Evolutionary conservation across 129 eudicot species (phyloP).

Genomic region (Artemisia tridentata): DNA sequence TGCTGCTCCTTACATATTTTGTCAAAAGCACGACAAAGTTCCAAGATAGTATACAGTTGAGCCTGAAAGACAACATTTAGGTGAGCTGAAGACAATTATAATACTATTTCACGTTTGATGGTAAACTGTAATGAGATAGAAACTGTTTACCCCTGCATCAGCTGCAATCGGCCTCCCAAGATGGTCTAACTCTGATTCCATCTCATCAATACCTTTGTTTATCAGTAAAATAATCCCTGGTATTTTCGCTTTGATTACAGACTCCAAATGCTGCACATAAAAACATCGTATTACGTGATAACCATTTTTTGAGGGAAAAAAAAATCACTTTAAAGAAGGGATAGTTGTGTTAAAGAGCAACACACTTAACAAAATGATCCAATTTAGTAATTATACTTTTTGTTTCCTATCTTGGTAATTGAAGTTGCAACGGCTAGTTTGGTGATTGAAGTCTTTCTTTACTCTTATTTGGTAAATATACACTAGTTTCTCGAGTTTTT

Average conservation of each 20-base stretch:
- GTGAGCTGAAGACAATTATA: slow-evolving; percentile 1
- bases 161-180: slow-evolving; percentile 58
- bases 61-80: slow-evolving; percentile 40
- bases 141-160: slow-evolving; percentile 52
- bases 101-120: not conserved
- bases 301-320: not conserved
- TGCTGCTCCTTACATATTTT: slow-evolving; percentile 50
- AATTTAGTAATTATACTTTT: not conserved
- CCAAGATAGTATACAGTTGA: slow-evolving; percentile 58
- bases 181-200: slow-evolving; percentile 51
- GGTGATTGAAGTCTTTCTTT: no score
- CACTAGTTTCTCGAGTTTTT: no score
- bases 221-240: slow-evolving; percentile 56
- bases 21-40: slow-evolving; percentile 71
- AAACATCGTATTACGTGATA: not conserved
- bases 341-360: no score
- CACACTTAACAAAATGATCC: no score
- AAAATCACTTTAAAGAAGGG: not conserved
- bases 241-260: slow-evolving; percentile 49
- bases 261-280: slow-evolving; percentile 53
- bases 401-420: no score
- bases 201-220: slow-evolving; percentile 52
- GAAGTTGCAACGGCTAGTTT: no score
- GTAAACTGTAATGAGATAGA: not conserved
- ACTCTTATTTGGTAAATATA: no score